Evolutionary conservation across 2,329 filamentous ascomycete genomes (phyloP).

Genomic region (Chlorencoelia australis): DNA sequence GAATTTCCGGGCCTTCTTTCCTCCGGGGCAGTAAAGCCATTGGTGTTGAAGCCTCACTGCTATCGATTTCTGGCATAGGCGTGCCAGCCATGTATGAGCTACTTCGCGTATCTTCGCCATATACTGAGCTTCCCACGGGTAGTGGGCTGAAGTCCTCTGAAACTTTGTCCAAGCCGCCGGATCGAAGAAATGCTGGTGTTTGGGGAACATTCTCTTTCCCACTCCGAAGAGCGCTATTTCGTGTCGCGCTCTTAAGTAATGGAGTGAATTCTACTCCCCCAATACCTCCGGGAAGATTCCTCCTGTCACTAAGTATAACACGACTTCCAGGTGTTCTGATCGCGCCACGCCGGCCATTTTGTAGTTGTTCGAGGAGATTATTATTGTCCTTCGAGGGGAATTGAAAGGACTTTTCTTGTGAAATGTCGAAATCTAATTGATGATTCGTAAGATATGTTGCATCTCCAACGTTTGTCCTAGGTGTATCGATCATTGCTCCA

Average conservation of each 20-base stretch:
- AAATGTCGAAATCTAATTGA: constrained; percentile 68
- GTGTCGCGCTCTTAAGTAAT: constrained; percentile 70
- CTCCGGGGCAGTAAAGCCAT: constrained; percentile 58
- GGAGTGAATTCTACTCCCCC: constrained; percentile 83
- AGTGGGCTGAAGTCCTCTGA: constrained; percentile 66
- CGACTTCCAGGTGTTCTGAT: constrained; percentile 64
- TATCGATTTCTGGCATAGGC: constrained; percentile 63
- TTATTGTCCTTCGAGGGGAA: constrained; percentile 67
- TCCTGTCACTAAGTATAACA: constrained; percentile 59
- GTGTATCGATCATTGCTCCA: constrained; percentile 67
- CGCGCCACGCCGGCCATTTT: constrained; percentile 48
- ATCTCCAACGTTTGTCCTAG: constrained; percentile 76
- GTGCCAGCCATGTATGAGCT: constrained; percentile 57
- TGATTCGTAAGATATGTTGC: constrained; percentile 63
- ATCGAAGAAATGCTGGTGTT: constrained; percentile 59
- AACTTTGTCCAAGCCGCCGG: constrained; percentile 48
- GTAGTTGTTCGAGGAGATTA: constrained; percentile 66
- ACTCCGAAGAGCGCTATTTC: constrained; percentile 57
- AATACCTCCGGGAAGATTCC: constrained; percentile 54
- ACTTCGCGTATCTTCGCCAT: constrained; percentile 45
- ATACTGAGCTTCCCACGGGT: constrained; percentile 60
- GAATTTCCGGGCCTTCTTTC: constrained; percentile 51
- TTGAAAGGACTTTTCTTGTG: constrained; percentile 77
- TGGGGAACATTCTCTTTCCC: constrained; percentile 53
- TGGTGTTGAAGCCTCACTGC: constrained; percentile 74